Conservation (phyloP, 2,329 filamentous ascomycete genomes). For the Paracorniculantispora psalliotae region DNA sequence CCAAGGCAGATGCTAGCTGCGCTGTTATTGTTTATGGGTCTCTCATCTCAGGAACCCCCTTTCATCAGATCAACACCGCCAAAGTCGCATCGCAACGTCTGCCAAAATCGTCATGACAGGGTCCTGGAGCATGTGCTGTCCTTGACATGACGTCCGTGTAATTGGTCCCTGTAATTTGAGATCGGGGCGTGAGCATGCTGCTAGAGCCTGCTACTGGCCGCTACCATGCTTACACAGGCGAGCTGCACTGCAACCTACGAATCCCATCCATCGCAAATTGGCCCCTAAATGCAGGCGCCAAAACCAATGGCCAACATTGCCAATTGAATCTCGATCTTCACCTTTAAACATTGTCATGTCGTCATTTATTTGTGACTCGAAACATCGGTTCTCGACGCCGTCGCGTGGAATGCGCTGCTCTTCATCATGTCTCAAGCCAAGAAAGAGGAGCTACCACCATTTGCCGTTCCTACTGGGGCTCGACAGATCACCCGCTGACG, state of each 20-base stretch:
- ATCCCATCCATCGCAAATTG: neutral
- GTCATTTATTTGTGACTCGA: neutral
- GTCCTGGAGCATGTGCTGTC: neutral
- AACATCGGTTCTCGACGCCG: neutral
- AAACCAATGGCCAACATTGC: neutral
- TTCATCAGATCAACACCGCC: neutral
- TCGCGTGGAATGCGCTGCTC: neutral
- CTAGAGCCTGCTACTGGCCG: neutral
- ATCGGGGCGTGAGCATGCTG: neutral
- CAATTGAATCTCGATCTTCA: neutral
- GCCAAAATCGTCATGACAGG: neutral
- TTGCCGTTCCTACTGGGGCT: neutral
- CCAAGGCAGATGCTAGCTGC: neutral
- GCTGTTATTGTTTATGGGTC: neutral
- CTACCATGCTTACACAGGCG: neutral
- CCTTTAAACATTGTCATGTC: neutral
- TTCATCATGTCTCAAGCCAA: neutral
- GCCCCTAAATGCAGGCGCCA: neutral
- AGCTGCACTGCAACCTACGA: neutral
- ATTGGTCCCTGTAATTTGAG: neutral
- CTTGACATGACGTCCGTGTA: neutral
- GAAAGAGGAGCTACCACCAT: too few species aligned
- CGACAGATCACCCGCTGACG: neutral
- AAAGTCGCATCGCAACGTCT: neutral
- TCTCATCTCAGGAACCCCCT: neutral